Evolutionary conservation across 1,139 yeast species (phyloP).

Genomic region (Nadsonia starkeyi-henricii): DNA sequence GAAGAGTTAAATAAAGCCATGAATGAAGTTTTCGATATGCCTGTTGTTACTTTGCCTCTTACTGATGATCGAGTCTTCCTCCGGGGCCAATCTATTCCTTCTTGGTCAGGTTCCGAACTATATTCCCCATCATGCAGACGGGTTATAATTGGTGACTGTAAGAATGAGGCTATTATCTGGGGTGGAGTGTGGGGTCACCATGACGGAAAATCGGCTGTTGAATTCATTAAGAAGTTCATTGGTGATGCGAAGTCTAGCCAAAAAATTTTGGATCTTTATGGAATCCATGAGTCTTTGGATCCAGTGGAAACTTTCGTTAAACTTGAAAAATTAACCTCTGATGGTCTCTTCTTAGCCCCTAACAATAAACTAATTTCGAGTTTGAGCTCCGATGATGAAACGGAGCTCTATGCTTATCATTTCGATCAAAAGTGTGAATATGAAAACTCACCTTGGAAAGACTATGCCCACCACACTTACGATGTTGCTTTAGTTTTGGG

Average conservation of each 20-base stretch:
- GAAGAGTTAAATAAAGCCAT: neutral
- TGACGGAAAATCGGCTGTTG: neutral
- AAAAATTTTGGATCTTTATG: neutral
- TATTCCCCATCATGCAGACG: neutral
- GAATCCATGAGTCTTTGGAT: neutral
- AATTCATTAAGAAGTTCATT: neutral
- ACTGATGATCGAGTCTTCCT: neutral
- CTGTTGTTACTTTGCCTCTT: neutral
- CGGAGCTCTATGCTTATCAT: neutral
- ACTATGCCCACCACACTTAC: neutral
- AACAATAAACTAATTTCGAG: neutral
- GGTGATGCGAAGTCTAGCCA: neutral
- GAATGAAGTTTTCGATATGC: neutral
- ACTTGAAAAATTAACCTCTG: neutral
- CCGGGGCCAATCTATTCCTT: neutral
- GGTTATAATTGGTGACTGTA: neutral
- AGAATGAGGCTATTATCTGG: neutral
- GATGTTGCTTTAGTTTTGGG: neutral
- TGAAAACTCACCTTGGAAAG: neutral
- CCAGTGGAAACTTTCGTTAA: neutral
- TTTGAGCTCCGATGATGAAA: neutral
- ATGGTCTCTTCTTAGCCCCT: neutral
- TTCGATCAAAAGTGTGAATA: neutral
- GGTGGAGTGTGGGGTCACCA: neutral
- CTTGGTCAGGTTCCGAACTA: too few relatives aligned